phyloP scores from a whole-genome alignment of 2,329 filamentous ascomycete genomes.

The Hymenoscyphus scutula region DNA sequence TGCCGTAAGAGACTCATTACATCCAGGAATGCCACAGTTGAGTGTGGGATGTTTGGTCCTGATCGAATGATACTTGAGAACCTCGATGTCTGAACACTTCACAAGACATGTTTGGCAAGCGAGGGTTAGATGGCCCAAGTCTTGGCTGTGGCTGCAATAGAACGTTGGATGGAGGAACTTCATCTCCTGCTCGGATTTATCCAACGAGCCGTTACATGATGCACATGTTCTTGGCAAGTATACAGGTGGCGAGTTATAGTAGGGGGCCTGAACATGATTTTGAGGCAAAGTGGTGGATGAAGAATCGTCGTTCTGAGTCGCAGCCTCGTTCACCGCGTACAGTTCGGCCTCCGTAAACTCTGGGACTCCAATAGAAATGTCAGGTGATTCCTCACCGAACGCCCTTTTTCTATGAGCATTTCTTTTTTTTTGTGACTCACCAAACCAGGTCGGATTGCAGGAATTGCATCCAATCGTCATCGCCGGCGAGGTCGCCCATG shows the following conservation, averaged over 20 bases:
- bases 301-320: neutral
- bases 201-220: neutral
- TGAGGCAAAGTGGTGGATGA: neutral
- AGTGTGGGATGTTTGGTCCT: neutral
- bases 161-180: neutral
- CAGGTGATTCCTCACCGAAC: too few relatives aligned
- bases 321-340: neutral
- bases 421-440: slow-evolving; percentile 6
- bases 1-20: neutral
- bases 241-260: neutral
- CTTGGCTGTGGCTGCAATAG: neutral
- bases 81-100: neutral
- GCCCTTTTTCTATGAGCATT: slow-evolving; percentile 4
- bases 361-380: neutral
- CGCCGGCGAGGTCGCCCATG: neutral
- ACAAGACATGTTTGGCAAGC: neutral
- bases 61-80: neutral
- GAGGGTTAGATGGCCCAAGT: neutral
- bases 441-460: neutral
- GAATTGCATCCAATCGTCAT: neutral
- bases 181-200: neutral
- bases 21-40: neutral
- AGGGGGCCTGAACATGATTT: neutral
- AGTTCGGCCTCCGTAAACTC: too few relatives aligned
- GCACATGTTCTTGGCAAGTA: neutral